Percentiles rank a stretch among this genome's conserved stretches.
Conservation (phyloP, 2,329 filamentous ascomycete genomes). For the Aureobasidium sp. region DNA sequence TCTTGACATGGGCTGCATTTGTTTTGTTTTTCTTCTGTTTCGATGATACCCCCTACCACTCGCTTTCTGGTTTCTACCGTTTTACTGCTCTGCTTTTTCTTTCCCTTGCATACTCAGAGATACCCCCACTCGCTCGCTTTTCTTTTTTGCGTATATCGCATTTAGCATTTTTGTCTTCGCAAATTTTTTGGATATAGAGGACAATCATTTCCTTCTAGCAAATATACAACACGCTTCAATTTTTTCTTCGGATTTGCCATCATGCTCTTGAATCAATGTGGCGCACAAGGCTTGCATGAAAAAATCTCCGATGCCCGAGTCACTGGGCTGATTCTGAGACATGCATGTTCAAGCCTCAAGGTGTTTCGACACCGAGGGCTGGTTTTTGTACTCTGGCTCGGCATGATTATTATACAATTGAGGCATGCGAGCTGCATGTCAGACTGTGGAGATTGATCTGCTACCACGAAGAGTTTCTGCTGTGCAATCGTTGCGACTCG, state of each 20-base stretch:
- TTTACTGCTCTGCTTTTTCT: background rate
- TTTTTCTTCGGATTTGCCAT: background rate
- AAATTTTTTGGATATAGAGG: background rate
- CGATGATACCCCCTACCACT: background rate
- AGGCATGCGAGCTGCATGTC: too few relatives aligned
- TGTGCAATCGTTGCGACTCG: too few relatives aligned
- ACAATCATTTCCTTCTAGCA: too few relatives aligned
- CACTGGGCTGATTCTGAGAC: background rate
- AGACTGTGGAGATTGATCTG: too few relatives aligned
- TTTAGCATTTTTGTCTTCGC: background rate
- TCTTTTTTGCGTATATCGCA: background rate
- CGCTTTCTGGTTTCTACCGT: background rate
- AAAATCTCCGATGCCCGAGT: slow-evolving; percentile 2
- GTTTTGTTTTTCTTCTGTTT: background rate
- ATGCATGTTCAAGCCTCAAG: background rate
- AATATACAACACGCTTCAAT: background rate
- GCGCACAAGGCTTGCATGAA: background rate
- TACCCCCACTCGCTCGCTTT: slow-evolving; percentile 1
- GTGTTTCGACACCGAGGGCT: too few relatives aligned
- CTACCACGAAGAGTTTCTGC: too few relatives aligned
- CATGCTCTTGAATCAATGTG: background rate
- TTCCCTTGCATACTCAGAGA: background rate
- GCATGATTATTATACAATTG: too few relatives aligned
- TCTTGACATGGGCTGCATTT: background rate
- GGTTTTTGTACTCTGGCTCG: too few relatives aligned